Conservation (phyloP, 2,329 filamentous ascomycete genomes). For the Penicillium sp. region DNA sequence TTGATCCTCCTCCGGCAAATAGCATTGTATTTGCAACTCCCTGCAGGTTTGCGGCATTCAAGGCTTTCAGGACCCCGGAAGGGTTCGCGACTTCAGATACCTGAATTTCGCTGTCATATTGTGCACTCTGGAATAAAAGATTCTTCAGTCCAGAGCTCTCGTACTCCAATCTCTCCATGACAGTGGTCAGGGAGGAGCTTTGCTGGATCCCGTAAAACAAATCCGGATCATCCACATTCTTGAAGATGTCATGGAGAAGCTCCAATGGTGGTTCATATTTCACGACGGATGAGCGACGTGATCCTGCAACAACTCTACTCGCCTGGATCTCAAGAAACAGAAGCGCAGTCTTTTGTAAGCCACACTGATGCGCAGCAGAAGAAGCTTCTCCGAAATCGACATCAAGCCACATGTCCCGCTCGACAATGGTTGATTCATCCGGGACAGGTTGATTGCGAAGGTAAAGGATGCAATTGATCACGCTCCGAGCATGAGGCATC, state of each 20-base stretch:
- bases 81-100: constrained; percentile 59
- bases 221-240: constrained; percentile 92
- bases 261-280: constrained; percentile 60
- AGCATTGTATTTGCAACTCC: constrained; percentile 82
- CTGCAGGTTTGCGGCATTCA: constrained; percentile 78
- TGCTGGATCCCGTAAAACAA: constrained; percentile 90
- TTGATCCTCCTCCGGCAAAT: constrained; percentile 58
- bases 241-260: constrained; percentile 78
- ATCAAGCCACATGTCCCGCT: constrained; percentile 81
- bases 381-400: constrained; percentile 72
- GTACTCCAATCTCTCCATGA: constrained; percentile 81
- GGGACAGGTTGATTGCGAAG: constrained; percentile 77
- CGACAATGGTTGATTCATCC: constrained; percentile 73
- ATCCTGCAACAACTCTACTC: constrained; percentile 56
- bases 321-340: constrained; percentile 75
- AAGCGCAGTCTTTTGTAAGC: constrained; percentile 83
- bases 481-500: constrained; percentile 65
- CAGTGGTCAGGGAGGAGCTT: constrained; percentile 70
- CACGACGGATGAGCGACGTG: constrained; percentile 65
- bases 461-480: constrained; percentile 81
- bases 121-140: constrained; percentile 84
- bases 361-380: constrained; percentile 70
- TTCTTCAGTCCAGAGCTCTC: constrained; percentile 85
- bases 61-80: constrained; percentile 69
- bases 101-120: constrained; percentile 81